Conservation (phyloP, 495 filamentous ascomycete species). For the Friedmanniomyces endolithicus region DNA sequence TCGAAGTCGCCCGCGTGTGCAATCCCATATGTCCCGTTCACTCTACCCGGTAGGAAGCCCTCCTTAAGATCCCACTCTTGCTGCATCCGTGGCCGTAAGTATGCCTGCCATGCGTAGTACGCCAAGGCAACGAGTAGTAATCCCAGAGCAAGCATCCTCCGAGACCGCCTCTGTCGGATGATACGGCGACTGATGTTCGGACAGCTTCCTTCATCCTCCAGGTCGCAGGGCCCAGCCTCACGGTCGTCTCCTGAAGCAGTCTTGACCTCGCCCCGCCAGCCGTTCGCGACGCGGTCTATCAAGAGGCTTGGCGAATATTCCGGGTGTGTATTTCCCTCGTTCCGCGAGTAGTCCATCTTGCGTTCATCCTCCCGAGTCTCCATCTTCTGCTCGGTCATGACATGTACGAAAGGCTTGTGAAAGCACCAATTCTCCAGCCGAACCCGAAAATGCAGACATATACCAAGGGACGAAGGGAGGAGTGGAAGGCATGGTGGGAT, state of each 20-base stretch:
- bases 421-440: no score
- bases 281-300: constrained; percentile 10
- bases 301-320: not conserved
- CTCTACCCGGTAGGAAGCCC: not conserved
- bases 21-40: constrained; percentile 8
- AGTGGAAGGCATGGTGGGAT: no score
- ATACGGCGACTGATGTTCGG: not conserved
- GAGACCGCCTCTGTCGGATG: not conserved
- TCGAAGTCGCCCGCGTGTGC: constrained; percentile 8
- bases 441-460: no score
- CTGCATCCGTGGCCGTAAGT: constrained; percentile 1
- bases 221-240: constrained; percentile 1
- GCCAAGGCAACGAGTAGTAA: not conserved
- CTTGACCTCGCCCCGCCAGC: not conserved
- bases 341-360: not conserved
- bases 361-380: not conserved
- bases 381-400: not conserved
- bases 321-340: not conserved
- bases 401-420: no score
- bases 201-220: constrained; percentile 9
- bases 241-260: not conserved
- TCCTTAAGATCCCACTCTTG: constrained; percentile 4
- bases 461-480: no score
- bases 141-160: constrained; percentile 4
- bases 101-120: constrained; percentile 4